Evolutionary conservation across 768 basidiomycete genomes (phyloP), one percentile per base, ranked within the genome.

Genomic region (Leccinum incarnatum): DNA sequence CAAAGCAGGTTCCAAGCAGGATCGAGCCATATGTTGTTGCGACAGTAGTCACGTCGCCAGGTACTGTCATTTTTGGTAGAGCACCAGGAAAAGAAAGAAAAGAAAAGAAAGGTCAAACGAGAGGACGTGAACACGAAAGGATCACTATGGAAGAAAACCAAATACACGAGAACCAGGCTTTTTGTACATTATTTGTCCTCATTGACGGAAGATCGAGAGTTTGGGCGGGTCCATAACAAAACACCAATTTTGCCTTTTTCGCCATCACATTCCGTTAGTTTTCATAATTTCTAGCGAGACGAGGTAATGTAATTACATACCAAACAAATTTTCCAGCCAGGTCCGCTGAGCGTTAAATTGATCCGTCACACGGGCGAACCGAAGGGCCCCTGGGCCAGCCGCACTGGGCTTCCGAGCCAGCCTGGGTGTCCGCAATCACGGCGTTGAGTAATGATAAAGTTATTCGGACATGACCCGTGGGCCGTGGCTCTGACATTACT

Each of bases 141-240:
- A 62, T 67, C 70, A 72, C 70, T 66, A 46, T 50, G 8, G 21
- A 42, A n/a, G 12, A 12, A 11, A 47, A 55, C 6, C 19, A 27
- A 42, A 42, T 42, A 42, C n/a, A 4, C 17, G 29, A 25, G 21
- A 5, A 53, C 48, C 42, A 15, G 55, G 62, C 54, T 36, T 70
- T 72, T 72, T 74, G 68, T 72, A 72, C 59, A 62, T 74, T 72
- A 65, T 74, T 72, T 67, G 70, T 65, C 55, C 57, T 63, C 66
- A 70, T 72, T 73, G 72, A 72, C 52, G 40, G 54, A 32, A 56
- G 65, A 67, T 65, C 58, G 62, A 64, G 55, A 49, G 58, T 60
- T 65, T n/a, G 59, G 48, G 59, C 54, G 51, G 61, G 40, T 48
- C 50, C 40, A 42, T n/a, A 42, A 34, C 3, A 58, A 47, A 59